Percentiles rank a stretch among this genome's conserved stretches.
Conservation (phyloP, 1,139 yeast genomes). For the Yamadazyma diddensiae region DNA sequence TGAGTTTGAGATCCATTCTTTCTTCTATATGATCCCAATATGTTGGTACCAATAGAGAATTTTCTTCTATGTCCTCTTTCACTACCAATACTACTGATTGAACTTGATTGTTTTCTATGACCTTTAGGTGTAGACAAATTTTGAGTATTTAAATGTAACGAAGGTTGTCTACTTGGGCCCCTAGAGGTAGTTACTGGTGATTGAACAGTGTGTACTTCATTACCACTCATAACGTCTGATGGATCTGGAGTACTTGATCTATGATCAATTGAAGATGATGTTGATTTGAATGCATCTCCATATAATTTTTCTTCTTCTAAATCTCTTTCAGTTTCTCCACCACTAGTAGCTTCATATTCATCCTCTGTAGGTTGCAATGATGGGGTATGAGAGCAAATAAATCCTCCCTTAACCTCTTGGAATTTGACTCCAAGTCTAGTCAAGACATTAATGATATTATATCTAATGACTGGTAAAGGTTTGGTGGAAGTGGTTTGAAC, state of each 20-base stretch:
- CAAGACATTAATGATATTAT: slow-evolving; percentile 77
- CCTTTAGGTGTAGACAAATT: slow-evolving; percentile 17
- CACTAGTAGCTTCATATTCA: slow-evolving; percentile 20
- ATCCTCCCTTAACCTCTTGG: slow-evolving; percentile 93
- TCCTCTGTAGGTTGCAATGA: slow-evolving; percentile 27
- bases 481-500: slow-evolving; percentile 95
- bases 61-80: slow-evolving; percentile 52
- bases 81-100: slow-evolving; percentile 17
- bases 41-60: slow-evolving; percentile 59
- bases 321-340: slow-evolving; percentile 23
- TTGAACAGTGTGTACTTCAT: not conserved
- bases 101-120: slow-evolving; percentile 22
- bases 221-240: slow-evolving; percentile 1
- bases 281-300: slow-evolving; percentile 44
- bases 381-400: slow-evolving; percentile 75
- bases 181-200: slow-evolving; percentile 9
- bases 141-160: slow-evolving; percentile 32
- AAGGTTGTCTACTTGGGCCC: slow-evolving; percentile 39
- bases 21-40: slow-evolving; percentile 44
- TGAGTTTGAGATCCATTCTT: slow-evolving; percentile 47
- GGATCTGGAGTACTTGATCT: slow-evolving; percentile 29
- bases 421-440: slow-evolving; percentile 75
- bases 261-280: slow-evolving; percentile 30
- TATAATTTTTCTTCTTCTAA: slow-evolving; percentile 36
- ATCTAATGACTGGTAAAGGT: slow-evolving; percentile 83